These are phyloP conservation scores for Vigna trinervia DNA, from an alignment of 306 rosid species.

Conservation along the genomic window DNA sequence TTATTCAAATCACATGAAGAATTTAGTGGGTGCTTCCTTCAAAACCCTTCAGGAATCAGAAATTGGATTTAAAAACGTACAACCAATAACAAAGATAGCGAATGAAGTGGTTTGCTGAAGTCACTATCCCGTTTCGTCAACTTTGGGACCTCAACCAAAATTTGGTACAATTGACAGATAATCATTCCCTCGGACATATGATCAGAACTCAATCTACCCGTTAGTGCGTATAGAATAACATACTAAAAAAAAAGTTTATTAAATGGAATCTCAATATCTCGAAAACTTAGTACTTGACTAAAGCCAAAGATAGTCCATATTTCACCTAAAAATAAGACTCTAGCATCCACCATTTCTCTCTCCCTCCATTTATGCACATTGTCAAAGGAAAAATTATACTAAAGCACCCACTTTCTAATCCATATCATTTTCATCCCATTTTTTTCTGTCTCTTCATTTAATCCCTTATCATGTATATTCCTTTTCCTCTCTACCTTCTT, in stretches of 20 bases:
- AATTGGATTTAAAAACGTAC: not conserved
- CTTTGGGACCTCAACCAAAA: not conserved
- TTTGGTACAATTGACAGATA: not conserved
- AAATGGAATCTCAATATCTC: not conserved
- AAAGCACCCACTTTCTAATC: not conserved
- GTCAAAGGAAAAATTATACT: too few relatives aligned
- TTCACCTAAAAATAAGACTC: not conserved
- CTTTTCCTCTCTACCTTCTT: not conserved
- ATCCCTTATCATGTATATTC: not conserved
- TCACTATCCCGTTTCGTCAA: slow-evolving; percentile 17
- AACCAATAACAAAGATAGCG: not conserved
- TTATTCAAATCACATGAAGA: slow-evolving; percentile 28
- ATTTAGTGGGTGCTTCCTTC: not conserved
- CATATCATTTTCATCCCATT: not conserved
- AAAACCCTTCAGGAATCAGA: not conserved
- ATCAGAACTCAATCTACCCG: not conserved
- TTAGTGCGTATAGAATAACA: not conserved
- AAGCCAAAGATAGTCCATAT: not conserved
- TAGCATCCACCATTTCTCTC: not conserved
- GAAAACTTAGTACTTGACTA: not conserved
- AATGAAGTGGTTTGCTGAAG: not conserved
- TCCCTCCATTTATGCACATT: too few relatives aligned
- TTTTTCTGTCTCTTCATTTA: not conserved
- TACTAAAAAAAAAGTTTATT: not conserved
- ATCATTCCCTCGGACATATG: not conserved